These are phyloP conservation scores for Nicotiana knightiana DNA, from an alignment of 257 asterid species.

Conservation along the genomic window DNA sequence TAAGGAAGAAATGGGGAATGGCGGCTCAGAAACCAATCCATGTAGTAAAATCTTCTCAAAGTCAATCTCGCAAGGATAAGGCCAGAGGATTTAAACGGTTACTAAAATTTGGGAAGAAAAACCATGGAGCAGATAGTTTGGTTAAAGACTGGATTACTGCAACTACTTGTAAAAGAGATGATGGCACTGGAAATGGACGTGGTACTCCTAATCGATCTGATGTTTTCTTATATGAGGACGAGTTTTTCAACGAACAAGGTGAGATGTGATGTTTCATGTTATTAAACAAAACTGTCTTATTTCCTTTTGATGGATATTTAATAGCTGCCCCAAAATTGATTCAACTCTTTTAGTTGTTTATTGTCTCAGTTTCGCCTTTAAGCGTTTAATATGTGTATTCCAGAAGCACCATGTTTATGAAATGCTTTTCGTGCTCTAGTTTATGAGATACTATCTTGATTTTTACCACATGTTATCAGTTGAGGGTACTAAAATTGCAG, in stretches of 20 bases:
- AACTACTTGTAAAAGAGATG: conserved; percentile 83
- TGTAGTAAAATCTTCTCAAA: conserved; percentile 43
- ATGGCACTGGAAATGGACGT: conserved; percentile 70
- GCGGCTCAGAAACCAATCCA: conserved; percentile 59
- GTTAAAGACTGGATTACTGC: conserved; percentile 85
- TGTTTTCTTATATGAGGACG: conserved; percentile 55
- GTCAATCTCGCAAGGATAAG: conserved; percentile 63
- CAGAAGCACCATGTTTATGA: neutral
- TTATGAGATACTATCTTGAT: neutral
- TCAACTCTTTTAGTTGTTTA: neutral
- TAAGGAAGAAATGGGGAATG: conserved; percentile 86
- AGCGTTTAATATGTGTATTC: neutral
- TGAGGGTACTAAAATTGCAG: neutral
- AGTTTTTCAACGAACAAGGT: conserved; percentile 64
- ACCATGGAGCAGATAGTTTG: conserved; percentile 58
- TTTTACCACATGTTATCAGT: neutral
- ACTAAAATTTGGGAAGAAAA: conserved; percentile 71
- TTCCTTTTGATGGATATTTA: neutral
- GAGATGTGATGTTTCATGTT: neutral
- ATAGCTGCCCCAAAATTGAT: neutral
- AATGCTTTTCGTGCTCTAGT: neutral
- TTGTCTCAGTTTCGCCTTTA: neutral
- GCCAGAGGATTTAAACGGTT: conserved; percentile 75
- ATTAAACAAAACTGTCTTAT: neutral
- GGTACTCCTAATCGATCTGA: conserved; percentile 56